phyloP scores from a whole-genome alignment of 352 stramenopile genomes.

The Globisporangium orthogonon region DNA sequence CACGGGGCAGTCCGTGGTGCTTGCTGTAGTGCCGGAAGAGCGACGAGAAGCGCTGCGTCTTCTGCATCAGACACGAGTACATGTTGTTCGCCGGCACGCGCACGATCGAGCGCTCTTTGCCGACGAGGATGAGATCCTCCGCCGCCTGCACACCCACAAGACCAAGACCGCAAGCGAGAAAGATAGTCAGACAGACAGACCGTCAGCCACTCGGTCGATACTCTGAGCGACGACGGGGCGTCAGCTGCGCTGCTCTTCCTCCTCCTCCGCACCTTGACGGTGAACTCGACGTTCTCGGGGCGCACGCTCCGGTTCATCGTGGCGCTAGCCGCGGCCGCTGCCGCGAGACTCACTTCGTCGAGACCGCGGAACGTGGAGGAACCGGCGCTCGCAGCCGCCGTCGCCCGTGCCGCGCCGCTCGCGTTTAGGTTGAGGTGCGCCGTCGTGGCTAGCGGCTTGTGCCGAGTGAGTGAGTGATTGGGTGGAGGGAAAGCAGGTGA shows the following conservation, averaged over 20 bases:
- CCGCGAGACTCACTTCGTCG: conserved; percentile 14
- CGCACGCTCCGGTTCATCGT: conserved; percentile 76
- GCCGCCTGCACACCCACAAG: conserved; percentile 32
- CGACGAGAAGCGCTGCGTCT: conserved; percentile 96
- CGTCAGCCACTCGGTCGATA: conserved; percentile 5
- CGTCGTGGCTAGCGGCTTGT: conserved; percentile 4
- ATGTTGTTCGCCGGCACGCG: conserved; percentile 83
- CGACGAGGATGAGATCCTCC: conserved; percentile 69
- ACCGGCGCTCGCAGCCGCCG: conserved; percentile 2
- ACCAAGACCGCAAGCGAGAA: not conserved
- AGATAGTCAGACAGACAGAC: not conserved
- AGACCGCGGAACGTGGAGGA: conserved; percentile 7
- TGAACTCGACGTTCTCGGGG: conserved; percentile 95
- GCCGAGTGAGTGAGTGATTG: not conserved
- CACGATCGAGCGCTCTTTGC: conserved; percentile 79
- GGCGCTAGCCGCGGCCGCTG: not conserved
- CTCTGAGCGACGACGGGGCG: not conserved
- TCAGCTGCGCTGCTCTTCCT: not conserved
- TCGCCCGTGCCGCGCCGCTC: conserved; percentile 4
- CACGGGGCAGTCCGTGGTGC: conserved; percentile 95
- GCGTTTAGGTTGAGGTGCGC: conserved; percentile 11
- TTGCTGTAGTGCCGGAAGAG: conserved; percentile 99
- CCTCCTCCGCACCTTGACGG: conserved; percentile 73
- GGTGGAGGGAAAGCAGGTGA: not conserved
- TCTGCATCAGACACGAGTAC: conserved; percentile 96